A percentile compares a stretch with the other conserved stretches of the same genome.
phyloP scores from a whole-genome alignment of 495 filamentous ascomycete genomes.

The Chaetomium cochliodes region DNA sequence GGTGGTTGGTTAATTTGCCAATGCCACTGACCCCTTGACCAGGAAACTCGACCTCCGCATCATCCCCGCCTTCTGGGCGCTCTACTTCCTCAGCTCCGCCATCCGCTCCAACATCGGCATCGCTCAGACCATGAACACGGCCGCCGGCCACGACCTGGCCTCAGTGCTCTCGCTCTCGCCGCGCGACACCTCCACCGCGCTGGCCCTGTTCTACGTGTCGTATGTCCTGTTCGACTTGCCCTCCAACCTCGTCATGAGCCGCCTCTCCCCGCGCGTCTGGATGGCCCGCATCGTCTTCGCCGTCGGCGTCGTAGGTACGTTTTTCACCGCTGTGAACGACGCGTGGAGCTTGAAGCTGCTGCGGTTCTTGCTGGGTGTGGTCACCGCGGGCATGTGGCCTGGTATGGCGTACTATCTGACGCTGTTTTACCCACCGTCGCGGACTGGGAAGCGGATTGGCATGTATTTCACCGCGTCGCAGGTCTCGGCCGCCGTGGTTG shows the following conservation, averaged over 20 bases:
- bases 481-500: conserved; percentile 85
- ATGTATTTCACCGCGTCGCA: conserved; percentile 87
- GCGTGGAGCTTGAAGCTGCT: conserved; percentile 90
- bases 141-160: conserved; percentile 64
- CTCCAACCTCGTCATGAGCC: conserved; percentile 86
- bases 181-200: conserved; percentile 74
- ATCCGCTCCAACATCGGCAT: conserved; percentile 88
- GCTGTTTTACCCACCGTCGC: conserved; percentile 83
- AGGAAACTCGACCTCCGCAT: conserved; percentile 77
- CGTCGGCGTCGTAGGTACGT: conserved; percentile 78
- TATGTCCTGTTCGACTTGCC: conserved; percentile 89
- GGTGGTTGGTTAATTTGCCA: background rate
- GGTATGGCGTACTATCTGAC: conserved; percentile 94
- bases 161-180: conserved; percentile 63
- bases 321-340: conserved; percentile 74
- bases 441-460: conserved; percentile 84
- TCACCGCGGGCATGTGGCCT: conserved; percentile 92
- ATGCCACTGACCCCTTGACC: conserved; percentile 33
- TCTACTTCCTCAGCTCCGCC: conserved; percentile 90
- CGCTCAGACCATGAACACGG: conserved; percentile 83
- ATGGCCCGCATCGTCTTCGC: conserved; percentile 90
- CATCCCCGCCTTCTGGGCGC: conserved; percentile 87
- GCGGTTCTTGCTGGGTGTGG: conserved; percentile 80
- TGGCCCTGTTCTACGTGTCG: conserved; percentile 86
- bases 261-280: conserved; percentile 81